Evolutionary conservation across 352 stramenopile species (phyloP), one percentile per base, ranked within the genome.

Genomic region (Pythium periplocum): DNA sequence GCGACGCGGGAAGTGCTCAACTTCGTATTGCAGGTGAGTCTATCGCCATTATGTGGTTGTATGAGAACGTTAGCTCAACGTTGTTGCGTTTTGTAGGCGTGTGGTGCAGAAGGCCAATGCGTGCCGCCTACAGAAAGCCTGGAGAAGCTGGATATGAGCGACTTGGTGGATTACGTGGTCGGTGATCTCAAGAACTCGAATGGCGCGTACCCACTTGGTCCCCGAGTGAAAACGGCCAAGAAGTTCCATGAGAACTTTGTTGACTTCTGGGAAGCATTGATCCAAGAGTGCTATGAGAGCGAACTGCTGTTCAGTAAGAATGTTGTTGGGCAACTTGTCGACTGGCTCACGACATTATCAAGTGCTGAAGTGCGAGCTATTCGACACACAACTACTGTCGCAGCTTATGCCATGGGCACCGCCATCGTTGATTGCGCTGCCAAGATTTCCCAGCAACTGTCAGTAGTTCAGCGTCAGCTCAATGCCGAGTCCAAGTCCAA

Each of bases 361-460:
- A 95, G 85, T 46, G 82, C 85, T 34, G 83, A 94, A 66, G 63
- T 95, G 34, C 83, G 85, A 40, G 83, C 83, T 1, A 78, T 94
- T 62, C 79, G 85, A 10, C 85, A 95, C 50, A 91, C 83, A 2
- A 60, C 76, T 6, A 88, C 76, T n/a, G 60, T 95, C 51, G 81
- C 75, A 40, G 68, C 78, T 0, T 80, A 91, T 47, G 73, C 75
- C 11, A 44, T 95, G 6, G 82, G 75, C 4, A 86, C 73, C 57
- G 78, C 69, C 4, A 67, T 95, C 17, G 76, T 90, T 9, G 69
- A 69, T 10, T 78, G 71, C 17, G 74, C 71, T 6, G 48, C 64
- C 7, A 74, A 62, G 6, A 69, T 92, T 44, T 67, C 63, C 5
- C 73, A 92, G 35, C 76, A 95, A 42, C 40, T 93, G 30, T 56